Conservation (phyloP, 257 asterid genomes). For the Avicennia marina region DNA sequence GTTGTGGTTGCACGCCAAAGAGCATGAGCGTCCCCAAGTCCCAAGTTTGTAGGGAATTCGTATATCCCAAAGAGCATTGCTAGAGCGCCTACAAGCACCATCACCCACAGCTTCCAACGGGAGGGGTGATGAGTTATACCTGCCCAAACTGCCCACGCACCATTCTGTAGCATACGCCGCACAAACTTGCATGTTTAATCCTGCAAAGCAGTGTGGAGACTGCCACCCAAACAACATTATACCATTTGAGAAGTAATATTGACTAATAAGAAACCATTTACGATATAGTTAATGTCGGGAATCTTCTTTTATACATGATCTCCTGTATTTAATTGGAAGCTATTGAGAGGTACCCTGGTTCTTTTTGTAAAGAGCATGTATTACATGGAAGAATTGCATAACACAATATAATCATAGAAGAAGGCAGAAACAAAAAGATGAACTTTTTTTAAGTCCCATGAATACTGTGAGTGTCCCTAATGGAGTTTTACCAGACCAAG, state of each 20-base stretch:
- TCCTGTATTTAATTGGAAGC: too few relatives aligned
- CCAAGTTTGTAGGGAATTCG: slow-evolving; percentile 78
- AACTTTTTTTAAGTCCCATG: too few relatives aligned
- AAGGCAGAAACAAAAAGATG: too few relatives aligned
- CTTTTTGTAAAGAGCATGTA: too few relatives aligned
- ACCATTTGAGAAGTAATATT: neutral
- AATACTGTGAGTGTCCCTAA: too few relatives aligned
- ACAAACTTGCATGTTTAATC: slow-evolving; percentile 68
- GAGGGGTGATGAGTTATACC: slow-evolving; percentile 59
- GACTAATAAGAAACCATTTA: neutral
- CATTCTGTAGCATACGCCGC: slow-evolving; percentile 41
- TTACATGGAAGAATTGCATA: too few relatives aligned
- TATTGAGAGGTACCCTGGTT: too few relatives aligned
- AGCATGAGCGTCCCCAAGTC: slow-evolving; percentile 77
- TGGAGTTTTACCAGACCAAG: too few relatives aligned
- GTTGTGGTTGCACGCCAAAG: slow-evolving; percentile 79
- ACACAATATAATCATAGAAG: too few relatives aligned
- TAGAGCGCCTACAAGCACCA: slow-evolving; percentile 54
- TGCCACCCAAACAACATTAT: neutral
- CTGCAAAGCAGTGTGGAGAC: slow-evolving; percentile 29
- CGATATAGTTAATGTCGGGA: too few relatives aligned
- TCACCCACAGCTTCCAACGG: slow-evolving; percentile 65
- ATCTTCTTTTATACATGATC: too few relatives aligned
- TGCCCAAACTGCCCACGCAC: slow-evolving; percentile 80
- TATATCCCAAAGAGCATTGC: slow-evolving; percentile 62